Conservation (phyloP, 129 eudicot genomes). For the Smallanthus sonchifolius region DNA sequence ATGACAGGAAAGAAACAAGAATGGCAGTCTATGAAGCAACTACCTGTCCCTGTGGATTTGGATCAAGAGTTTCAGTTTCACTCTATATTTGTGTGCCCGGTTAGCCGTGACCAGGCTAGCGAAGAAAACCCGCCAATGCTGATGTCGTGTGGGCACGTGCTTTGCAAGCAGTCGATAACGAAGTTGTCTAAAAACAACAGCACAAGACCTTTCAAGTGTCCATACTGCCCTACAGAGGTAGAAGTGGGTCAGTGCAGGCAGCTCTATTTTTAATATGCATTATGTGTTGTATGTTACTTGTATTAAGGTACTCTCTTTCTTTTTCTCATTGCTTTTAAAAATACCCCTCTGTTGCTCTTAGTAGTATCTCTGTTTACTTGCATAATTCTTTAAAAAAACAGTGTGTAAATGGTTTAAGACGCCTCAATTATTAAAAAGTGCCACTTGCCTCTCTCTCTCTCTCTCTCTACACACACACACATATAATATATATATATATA, state of each 20-base stretch:
- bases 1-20: constrained; percentile 77
- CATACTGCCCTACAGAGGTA: constrained; percentile 86
- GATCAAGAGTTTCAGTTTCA: constrained; percentile 74
- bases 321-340: background rate
- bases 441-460: background rate
- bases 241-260: constrained; percentile 72
- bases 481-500: no score
- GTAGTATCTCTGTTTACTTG: background rate
- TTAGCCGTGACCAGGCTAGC: constrained; percentile 80
- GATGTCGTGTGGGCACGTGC: constrained; percentile 86
- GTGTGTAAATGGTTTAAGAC: constrained; percentile 1
- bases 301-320: constrained; percentile 10
- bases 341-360: background rate
- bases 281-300: constrained; percentile 20
- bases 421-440: background rate
- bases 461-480: no score
- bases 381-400: constrained; percentile 1
- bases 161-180: constrained; percentile 73
- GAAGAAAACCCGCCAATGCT: constrained; percentile 93
- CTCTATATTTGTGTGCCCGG: constrained; percentile 86
- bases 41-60: constrained; percentile 82
- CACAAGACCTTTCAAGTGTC: constrained; percentile 87
- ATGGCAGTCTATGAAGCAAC: constrained; percentile 82
- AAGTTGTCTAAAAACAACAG: constrained; percentile 81
- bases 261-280: constrained; percentile 48